Conservation (phyloP, 75 land plant genomes). For the Larix kaempferi region DNA sequence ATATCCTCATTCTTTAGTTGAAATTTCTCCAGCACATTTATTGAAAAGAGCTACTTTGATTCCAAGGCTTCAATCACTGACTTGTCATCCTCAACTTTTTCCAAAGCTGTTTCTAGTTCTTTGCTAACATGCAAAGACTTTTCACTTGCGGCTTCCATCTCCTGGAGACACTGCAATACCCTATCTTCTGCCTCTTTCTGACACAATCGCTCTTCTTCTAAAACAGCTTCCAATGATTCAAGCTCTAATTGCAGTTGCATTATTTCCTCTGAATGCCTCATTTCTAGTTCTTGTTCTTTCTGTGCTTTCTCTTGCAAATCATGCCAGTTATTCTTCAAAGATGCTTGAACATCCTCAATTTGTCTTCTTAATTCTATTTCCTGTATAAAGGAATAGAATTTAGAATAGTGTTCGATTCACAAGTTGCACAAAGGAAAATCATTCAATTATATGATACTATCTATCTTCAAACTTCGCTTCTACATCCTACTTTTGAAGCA, state of each 20-base stretch:
- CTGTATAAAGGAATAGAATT: conserved; percentile 17
- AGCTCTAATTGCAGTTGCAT: conserved; percentile 72
- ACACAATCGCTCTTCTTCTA: conserved; percentile 53
- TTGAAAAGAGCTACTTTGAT: conserved; percentile 51
- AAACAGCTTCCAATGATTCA: conserved; percentile 55
- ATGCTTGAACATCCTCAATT: conserved; percentile 14
- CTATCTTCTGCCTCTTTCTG: conserved; percentile 40
- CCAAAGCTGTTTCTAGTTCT: conserved; percentile 20
- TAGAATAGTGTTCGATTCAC: too few relatives aligned
- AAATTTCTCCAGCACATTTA: conserved; percentile 58
- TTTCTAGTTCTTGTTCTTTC: conserved; percentile 14
- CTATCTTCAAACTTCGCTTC: background rate
- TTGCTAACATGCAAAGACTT: conserved; percentile 14
- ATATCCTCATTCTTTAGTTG: conserved; percentile 19
- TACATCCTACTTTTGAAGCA: background rate
- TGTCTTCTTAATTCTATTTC: conserved; percentile 20
- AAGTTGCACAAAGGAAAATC: conserved; percentile 5
- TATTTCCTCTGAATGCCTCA: conserved; percentile 37
- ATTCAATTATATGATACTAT: too few relatives aligned
- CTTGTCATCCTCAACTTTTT: conserved; percentile 38
- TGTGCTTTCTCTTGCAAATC: conserved; percentile 17
- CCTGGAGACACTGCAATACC: conserved; percentile 12
- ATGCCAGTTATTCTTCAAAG: background rate
- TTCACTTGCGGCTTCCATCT: conserved; percentile 30
- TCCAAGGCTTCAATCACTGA: conserved; percentile 67